These are phyloP conservation scores for Rutstroemia sp. DNA, from an alignment of 2,329 filamentous ascomycete species.

Conservation along the genomic window DNA sequence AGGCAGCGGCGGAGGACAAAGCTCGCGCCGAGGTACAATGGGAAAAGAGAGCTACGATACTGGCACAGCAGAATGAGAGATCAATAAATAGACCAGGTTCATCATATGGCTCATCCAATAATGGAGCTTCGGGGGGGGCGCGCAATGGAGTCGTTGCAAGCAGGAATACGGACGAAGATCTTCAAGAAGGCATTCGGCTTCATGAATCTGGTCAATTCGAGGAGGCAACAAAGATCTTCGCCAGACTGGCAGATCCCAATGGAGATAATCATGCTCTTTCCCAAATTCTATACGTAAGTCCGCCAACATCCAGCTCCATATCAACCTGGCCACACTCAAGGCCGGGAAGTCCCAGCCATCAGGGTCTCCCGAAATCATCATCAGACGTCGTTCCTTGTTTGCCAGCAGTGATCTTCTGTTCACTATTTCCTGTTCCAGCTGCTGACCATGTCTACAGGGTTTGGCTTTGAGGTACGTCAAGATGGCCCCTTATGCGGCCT, in stretches of 20 bases:
- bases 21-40: slow-evolving; percentile 61
- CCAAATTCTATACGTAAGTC: slow-evolving; percentile 70
- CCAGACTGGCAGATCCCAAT: slow-evolving; percentile 69
- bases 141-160: slow-evolving; percentile 35
- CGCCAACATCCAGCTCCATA: background rate
- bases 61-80: slow-evolving; percentile 57
- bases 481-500: slow-evolving; percentile 13
- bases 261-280: slow-evolving; percentile 88
- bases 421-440: slow-evolving; percentile 1
- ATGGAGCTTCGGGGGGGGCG: slow-evolving; percentile 12
- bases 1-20: slow-evolving; percentile 34
- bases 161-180: slow-evolving; percentile 57
- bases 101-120: slow-evolving; percentile 17
- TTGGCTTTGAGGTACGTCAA: slow-evolving; percentile 70
- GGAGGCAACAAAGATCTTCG: slow-evolving; percentile 79
- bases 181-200: slow-evolving; percentile 90
- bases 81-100: slow-evolving; percentile 36
- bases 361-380: background rate
- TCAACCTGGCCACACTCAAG: background rate
- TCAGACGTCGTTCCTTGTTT: background rate
- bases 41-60: slow-evolving; percentile 88
- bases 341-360: background rate
- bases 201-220: slow-evolving; percentile 80
- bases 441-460: slow-evolving; percentile 36
- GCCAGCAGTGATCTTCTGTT: slow-evolving; percentile 1